Evolutionary conservation across 2,329 filamentous ascomycete genomes (phyloP).

Genomic region (Trichoderma pleuroti): DNA sequence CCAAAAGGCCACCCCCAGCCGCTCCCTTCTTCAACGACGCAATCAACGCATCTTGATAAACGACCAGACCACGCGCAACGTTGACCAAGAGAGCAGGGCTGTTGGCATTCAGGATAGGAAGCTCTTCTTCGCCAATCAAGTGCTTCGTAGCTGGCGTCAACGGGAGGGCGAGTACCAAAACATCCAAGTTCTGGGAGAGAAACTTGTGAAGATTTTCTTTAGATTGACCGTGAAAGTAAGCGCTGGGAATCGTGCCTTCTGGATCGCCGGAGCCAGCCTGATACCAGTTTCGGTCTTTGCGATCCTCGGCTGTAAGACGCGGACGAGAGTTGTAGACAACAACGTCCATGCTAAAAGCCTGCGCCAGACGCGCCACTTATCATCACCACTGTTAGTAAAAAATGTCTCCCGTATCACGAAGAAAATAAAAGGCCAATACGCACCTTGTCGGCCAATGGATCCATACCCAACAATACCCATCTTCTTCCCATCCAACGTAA

Average conservation of each 20-base stretch:
- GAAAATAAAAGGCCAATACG: not conserved
- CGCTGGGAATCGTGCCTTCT: not conserved
- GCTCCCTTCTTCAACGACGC: not conserved
- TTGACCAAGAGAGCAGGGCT: not conserved
- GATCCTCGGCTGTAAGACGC: not conserved
- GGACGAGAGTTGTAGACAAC: conserved; percentile 8
- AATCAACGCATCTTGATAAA: not conserved
- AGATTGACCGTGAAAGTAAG: conserved; percentile 4
- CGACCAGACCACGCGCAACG: not conserved
- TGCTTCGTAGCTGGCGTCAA: not conserved
- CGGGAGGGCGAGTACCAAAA: not conserved
- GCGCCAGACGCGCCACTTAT: not conserved
- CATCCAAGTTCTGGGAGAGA: not conserved
- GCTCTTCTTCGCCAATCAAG: conserved; percentile 2
- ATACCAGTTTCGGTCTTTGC: conserved; percentile 4
- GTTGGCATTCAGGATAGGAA: not conserved
- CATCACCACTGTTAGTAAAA: not conserved
- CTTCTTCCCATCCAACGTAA: conserved; percentile 3
- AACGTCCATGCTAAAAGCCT: not conserved
- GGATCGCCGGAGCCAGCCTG: not conserved
- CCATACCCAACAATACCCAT: conserved; percentile 5
- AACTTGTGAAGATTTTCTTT: not conserved
- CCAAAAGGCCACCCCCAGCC: not conserved
- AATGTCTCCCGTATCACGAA: not conserved
- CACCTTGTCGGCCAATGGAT: conserved; percentile 5